These are phyloP conservation scores for Aotearoamyces nothofagi DNA, from an alignment of 2,329 filamentous ascomycete genomes.

Conservation along the genomic window DNA sequence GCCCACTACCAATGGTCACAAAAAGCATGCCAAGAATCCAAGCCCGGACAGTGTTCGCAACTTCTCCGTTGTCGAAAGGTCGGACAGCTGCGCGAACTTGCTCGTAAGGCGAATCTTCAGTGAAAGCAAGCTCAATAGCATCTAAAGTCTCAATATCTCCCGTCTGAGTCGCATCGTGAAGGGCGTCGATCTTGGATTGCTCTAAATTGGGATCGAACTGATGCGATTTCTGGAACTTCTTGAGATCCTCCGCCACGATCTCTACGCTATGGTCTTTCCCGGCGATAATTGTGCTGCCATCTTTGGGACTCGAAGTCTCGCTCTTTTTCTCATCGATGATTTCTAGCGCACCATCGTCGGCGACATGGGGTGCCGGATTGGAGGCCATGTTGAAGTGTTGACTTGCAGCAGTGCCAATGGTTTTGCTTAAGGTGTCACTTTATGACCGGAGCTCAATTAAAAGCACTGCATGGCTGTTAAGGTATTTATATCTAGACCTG, in stretches of 20 bases:
- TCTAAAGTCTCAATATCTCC: constrained; percentile 19
- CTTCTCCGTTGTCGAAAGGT: constrained; percentile 46
- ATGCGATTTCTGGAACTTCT: constrained; percentile 9
- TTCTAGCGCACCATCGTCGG: no score
- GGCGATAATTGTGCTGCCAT: no score
- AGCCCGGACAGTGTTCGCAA: constrained; percentile 48
- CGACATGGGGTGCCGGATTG: no score
- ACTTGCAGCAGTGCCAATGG: no score
- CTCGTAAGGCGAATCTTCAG: constrained; percentile 48
- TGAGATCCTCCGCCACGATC: constrained; percentile 5
- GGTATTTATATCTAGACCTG: no score
- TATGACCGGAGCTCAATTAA: no score
- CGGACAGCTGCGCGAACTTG: constrained; percentile 40
- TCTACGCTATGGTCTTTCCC: no score
- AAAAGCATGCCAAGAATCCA: constrained; percentile 40
- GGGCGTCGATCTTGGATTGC: constrained; percentile 8
- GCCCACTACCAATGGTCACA: constrained; percentile 4
- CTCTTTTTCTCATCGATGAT: no score
- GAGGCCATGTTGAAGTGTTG: no score
- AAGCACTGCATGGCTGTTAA: no score
- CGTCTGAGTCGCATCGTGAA: constrained; percentile 8
- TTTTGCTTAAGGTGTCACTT: no score
- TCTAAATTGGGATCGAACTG: constrained; percentile 13
- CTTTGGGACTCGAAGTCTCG: neutral
- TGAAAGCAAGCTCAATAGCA: constrained; percentile 22